Evolutionary conservation across 2,329 filamentous ascomycete genomes (phyloP), one percentile per base, ranked within the genome.

Genomic region (Aphanoascus verrucosus): DNA sequence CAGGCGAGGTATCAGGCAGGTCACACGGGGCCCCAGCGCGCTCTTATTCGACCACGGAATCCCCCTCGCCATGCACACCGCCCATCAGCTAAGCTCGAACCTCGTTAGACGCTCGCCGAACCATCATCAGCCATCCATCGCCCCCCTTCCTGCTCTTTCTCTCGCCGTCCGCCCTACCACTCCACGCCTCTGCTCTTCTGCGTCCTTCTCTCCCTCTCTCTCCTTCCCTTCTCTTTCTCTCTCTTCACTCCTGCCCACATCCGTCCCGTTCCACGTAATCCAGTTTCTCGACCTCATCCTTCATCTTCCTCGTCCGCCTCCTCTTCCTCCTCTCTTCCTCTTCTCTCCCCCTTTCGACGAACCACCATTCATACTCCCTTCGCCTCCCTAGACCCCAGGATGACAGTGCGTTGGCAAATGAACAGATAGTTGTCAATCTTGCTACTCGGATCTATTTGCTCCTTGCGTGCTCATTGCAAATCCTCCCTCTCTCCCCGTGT

Each of bases 231-330:
- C 63, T 63, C 65, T 62, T 56, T 61, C 57, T 55, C 58, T 58
- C 62, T 63, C 23, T 19, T 12, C 23, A 61, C 62, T 61, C 63
- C 62, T 63, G 56, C 59, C 62, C 62, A 64, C 64, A 65, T 63
- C 42, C 17, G 15, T 31, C 28, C n/a, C 11, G 62, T 63, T 64
- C 60, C 62, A 63, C 48, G 48, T 51, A 49, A 49, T 49, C 35
- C 46, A 49, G 49, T 56, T 58, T 15, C 38, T 14, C 32, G 23
- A 23, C 41, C 43, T 5, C 31, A 35, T 38, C 31, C 32, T 17
- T 46, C 32, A 14, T 52, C 45, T 42, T 20, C 31, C 57, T 58
- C 53, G 54, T 55, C 57, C 43, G 46, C 53, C 57, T 55, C 55
- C 52, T 54, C 61, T 60, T 55, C 51, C 56, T 54, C 55, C 59